phyloP scores from a whole-genome alignment of 73 alveolate species.

The Blepharisma japonicum region DNA sequence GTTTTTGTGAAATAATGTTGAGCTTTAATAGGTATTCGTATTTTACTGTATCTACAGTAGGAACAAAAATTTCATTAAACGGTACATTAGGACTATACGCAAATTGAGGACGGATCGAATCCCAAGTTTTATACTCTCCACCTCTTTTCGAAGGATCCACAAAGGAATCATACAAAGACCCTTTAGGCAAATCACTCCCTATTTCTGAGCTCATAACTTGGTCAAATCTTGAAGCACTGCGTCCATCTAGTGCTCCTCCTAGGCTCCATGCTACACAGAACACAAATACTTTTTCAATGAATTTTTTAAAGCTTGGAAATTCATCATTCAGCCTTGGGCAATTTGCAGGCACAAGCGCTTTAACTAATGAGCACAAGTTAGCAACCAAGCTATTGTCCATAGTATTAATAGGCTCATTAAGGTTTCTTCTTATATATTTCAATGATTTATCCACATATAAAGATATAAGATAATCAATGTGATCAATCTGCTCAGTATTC shows the following conservation, averaged over 20 bases:
- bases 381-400: slow-evolving; percentile 36
- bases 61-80: slow-evolving; percentile 95
- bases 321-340: background rate
- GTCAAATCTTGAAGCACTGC: background rate
- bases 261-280: slow-evolving; percentile 89
- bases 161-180: background rate
- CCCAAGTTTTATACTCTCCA: slow-evolving; percentile 11
- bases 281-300: slow-evolving; percentile 67
- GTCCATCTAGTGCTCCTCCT: slow-evolving; percentile 79
- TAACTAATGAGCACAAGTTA: background rate
- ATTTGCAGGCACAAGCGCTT: slow-evolving; percentile 32
- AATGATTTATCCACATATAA: background rate
- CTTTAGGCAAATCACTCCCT: background rate
- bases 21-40: slow-evolving; percentile 36
- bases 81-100: slow-evolving; percentile 86
- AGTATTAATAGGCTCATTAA: slow-evolving; percentile 61
- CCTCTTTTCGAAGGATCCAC: background rate
- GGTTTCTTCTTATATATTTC: slow-evolving; percentile 21
- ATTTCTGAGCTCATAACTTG: background rate
- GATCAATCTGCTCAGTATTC: slow-evolving; percentile 57
- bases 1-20: slow-evolving; percentile 3
- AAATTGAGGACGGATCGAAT: slow-evolving; percentile 46
- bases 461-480: slow-evolving; percentile 48
- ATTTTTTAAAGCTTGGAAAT: background rate
- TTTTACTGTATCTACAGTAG: slow-evolving; percentile 94